phyloP scores from a whole-genome alignment of 2,329 filamentous ascomycete species.

The Alternaria rosae region DNA sequence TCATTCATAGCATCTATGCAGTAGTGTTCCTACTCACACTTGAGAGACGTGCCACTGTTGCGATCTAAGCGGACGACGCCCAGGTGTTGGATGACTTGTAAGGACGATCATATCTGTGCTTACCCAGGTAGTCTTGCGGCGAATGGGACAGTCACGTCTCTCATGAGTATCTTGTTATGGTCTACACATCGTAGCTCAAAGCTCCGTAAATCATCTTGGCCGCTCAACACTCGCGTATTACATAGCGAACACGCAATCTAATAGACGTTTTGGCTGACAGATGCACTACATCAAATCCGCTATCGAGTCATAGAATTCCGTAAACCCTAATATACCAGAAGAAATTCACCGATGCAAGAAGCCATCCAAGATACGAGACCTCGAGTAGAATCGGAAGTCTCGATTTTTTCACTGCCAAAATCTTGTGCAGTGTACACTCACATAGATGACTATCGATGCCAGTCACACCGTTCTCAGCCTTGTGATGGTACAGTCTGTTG shows the following conservation, averaged over 20 bases:
- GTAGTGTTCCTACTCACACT: background rate
- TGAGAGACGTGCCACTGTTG: background rate
- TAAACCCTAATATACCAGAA: too few species aligned
- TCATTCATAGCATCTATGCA: background rate
- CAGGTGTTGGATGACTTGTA: background rate
- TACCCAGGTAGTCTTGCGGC: background rate
- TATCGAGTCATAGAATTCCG: too few species aligned
- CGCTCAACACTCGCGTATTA: background rate
- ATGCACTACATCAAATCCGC: background rate
- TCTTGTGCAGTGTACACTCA: background rate
- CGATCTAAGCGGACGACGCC: background rate
- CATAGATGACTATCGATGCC: background rate
- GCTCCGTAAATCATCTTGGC: accelerated
- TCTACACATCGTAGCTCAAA: background rate
- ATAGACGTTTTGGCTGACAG: background rate
- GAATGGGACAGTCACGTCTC: accelerated
- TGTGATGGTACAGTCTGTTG: background rate
- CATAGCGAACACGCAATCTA: background rate
- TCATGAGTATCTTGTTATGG: background rate
- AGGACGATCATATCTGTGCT: accelerated
- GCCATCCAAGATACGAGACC: too few species aligned
- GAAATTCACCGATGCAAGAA: too few species aligned
- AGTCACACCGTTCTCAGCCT: background rate
- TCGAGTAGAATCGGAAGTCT: too few species aligned
- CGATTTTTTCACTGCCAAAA: background rate